Conservation (phyloP, 1,139 yeast genomes). For the Meyerozyma guilliermondii region DNA sequence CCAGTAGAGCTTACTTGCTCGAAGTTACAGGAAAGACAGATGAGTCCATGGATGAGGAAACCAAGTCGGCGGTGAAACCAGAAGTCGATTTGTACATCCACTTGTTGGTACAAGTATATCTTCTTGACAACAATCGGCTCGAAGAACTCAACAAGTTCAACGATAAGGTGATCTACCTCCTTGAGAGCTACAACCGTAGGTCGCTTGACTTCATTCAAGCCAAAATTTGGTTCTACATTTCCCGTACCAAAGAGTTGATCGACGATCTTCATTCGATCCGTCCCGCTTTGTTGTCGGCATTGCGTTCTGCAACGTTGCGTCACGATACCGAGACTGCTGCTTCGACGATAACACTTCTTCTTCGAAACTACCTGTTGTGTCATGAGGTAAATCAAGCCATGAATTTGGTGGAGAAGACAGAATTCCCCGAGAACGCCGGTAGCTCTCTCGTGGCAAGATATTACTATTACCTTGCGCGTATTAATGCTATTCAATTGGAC, state of each 20-base stretch:
- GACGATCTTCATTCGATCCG: constrained; percentile 60
- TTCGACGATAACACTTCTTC: constrained; percentile 71
- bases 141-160: constrained; percentile 50
- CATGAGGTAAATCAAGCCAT: constrained; percentile 88
- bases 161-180: constrained; percentile 45
- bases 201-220: constrained; percentile 84
- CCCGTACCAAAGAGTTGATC: constrained; percentile 69
- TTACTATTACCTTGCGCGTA: constrained; percentile 82
- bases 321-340: constrained; percentile 94
- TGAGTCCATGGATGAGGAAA: constrained; percentile 19
- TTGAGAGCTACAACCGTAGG: constrained; percentile 69
- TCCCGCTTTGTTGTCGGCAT: constrained; percentile 62
- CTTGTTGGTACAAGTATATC: constrained; percentile 68
- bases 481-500: constrained; percentile 88
- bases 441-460: constrained; percentile 91
- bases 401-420: constrained; percentile 82
- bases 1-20: constrained; percentile 41
- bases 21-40: constrained; percentile 21
- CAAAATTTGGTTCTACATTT: constrained; percentile 88
- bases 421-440: constrained; percentile 80
- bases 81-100: constrained; percentile 81
- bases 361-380: constrained; percentile 71
- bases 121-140: constrained; percentile 58
- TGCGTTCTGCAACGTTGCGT: constrained; percentile 86
- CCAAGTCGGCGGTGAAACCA: constrained; percentile 39